Percentiles rank a stretch among this genome's conserved stretches.
These are phyloP conservation scores for Phanerodontia chrysosporium DNA, from an alignment of 768 basidiomycete genomes.

Conservation along the genomic window DNA sequence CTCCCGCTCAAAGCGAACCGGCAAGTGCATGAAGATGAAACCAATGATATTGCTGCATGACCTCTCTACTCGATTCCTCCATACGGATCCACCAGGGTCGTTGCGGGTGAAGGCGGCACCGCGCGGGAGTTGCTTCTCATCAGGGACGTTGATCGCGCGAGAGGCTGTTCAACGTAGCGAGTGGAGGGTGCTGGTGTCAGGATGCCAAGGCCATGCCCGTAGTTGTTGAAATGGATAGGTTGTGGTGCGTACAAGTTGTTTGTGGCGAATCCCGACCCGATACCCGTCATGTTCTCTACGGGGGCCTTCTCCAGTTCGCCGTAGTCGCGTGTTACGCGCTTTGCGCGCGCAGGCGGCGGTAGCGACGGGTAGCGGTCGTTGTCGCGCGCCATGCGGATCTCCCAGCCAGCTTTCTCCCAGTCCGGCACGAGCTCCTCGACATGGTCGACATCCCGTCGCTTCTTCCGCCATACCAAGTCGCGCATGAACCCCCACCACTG, in stretches of 20 bases:
- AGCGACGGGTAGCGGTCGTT: constrained; percentile 29
- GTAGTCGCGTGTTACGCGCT: neutral
- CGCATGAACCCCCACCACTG: constrained; percentile 60
- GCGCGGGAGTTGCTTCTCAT: constrained; percentile 2
- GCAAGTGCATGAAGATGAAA: neutral
- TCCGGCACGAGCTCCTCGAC: constrained; percentile 59
- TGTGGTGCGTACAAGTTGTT: neutral
- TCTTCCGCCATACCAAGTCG: constrained; percentile 38
- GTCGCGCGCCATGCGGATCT: constrained; percentile 30
- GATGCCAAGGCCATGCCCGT: constrained; percentile 5
- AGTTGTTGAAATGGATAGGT: neutral
- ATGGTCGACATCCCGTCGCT: constrained; percentile 27
- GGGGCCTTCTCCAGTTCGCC: constrained; percentile 3
- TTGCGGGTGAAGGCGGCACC: neutral
- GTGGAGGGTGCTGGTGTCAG: constrained; percentile 6
- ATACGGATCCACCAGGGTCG: constrained; percentile 7
- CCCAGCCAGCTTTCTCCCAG: constrained; percentile 60
- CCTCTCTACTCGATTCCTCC: constrained; percentile 7
- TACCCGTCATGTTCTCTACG: constrained; percentile 7
- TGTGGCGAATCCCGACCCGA: constrained; percentile 4
- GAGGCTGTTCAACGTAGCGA: neutral
- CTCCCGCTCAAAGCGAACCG: neutral
- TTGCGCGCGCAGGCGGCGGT: constrained; percentile 13
- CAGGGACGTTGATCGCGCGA: neutral
- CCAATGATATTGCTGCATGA: neutral